Evolutionary conservation across 148 eudicot species (phyloP), one percentile per base, ranked within the genome.

Genomic region (Oxyria digyna): DNA sequence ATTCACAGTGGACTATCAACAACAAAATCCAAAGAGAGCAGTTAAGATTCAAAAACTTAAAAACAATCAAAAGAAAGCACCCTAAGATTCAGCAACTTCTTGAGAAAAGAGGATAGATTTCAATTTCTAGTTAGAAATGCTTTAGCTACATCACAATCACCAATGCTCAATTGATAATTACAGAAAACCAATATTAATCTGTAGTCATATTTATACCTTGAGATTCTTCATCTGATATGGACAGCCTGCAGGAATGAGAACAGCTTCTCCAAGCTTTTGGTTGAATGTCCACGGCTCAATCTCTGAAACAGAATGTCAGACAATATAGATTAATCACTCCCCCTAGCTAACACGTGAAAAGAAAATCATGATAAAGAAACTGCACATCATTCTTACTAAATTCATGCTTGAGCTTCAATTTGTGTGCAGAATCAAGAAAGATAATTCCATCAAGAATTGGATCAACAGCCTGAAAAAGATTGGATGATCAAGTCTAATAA

Each of bases 201-300:
- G n/a, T n/a, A n/a, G n/a, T n/a, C 38, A 35, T 35, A 35, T 3
- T 35, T 35, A 66, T 73, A 88, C 99, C 93, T 87, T 95, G 13
- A 87, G 43, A 68, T 84, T 84, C 72, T 71, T 87, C 35, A 85
- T 78, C 80, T 95, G 99, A 78, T 87, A 91, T 11, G 93, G 96
- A 74, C 97, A 91, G 76, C 99, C 99, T 46, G 97, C 97, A 43
- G 99, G 99, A 66, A 95, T 72, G 63, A 95, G 74, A 77, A 95
- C 88, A n/a, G 99, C 97, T 87, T 95, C 99, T 73, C 97, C 97
- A 64, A 83, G 71, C 49, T 76, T 74, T 76, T 91, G 99, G 77
- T 79, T 84, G 73, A 95, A 91, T 9, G 93, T 85, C 97, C 97
- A 95, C 0, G 99, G 97, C 76, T 91, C 91, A 76, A 95, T 76